Base-by-base conservation (phyloP, 495 filamentous ascomycete genomes). In the Letharia lupina region DNA sequence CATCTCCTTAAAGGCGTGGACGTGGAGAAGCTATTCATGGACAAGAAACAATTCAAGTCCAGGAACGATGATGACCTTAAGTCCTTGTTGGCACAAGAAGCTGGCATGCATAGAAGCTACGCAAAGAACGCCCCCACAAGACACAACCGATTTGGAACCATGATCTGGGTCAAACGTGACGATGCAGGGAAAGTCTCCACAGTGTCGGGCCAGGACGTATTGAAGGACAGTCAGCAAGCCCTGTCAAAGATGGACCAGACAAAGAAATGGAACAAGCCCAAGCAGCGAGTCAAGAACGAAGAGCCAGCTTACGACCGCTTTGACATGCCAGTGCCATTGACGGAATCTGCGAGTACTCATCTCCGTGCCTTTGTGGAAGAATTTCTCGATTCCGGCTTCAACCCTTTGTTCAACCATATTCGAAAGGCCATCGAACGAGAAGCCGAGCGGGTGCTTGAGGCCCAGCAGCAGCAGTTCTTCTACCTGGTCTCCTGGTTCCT, bases 401-500 rank as follows among this genome's bases (percentile, higher is more conserved):
- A 98, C 70, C 93, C 95, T 40, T 82, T 99, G 0, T 96, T 98
- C 71, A 80, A 81, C 23, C 89, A 96, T 71, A 78, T 97, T 23
- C 86, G 93, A 44, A 92, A 89, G 73, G 91, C 91, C 11, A 88
- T 99, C 65, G 94, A 98, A 70, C 85, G 93, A 7, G 93, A 98
- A 75, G 89, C 89, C 3, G 86, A 91, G n/a, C 86, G 96, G 65
- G 82, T 98, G 0, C 74, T 91, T 0, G 81, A 86, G 50, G 78
- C 81, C 15, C 92, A 96, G 70, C 76, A 81, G 4, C 80, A 86
- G 41, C 93, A 98, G 70, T 98, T 89, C 75, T 96, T 97, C 75
- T 98, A 95, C 70, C 82, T 96, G 0, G 86, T 96, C 40, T 84
- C 90, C 12, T 99, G 95, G 95, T 97, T 99, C 73, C 82, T 99